Percentiles rank a stretch among this genome's conserved stretches.
These are phyloP conservation scores for Dendrobium catenatum DNA, from an alignment of 106 monocot genomes.

Conservation along the genomic window DNA sequence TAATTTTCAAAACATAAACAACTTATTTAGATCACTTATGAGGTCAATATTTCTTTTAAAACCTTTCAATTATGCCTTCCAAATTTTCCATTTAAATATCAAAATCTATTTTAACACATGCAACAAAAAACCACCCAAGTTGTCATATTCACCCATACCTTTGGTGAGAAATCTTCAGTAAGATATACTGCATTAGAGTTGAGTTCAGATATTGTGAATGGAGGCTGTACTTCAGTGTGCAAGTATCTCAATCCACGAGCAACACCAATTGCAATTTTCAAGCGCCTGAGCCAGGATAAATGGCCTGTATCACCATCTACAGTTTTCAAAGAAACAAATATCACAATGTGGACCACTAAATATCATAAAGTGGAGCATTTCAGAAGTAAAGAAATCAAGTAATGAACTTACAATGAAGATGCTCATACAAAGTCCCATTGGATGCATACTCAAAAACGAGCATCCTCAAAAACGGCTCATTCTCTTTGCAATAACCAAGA, in stretches of 20 bases:
- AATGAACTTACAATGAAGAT: constrained; percentile 72
- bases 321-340: neutral
- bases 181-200: constrained; percentile 78
- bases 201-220: constrained; percentile 68
- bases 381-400: neutral
- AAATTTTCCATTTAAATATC: too few species aligned
- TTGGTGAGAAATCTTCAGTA: constrained; percentile 96
- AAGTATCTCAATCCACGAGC: constrained; percentile 73
- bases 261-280: constrained; percentile 76
- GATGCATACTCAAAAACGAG: constrained; percentile 89
- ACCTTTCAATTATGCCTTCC: too few species aligned
- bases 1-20: too few species aligned
- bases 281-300: constrained; percentile 86
- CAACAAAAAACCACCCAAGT: neutral
- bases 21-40: too few species aligned
- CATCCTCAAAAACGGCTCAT: constrained; percentile 87
- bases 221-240: constrained; percentile 78
- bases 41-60: too few species aligned
- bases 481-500: constrained; percentile 74
- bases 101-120: neutral
- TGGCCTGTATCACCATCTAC: constrained; percentile 71
- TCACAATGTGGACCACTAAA: neutral
- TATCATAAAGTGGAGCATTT: neutral
- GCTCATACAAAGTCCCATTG: constrained; percentile 90
- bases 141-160: constrained; percentile 39